Evolutionary conservation across 2,329 filamentous ascomycete species (phyloP).

Genomic region (Alternaria incomplexa): DNA sequence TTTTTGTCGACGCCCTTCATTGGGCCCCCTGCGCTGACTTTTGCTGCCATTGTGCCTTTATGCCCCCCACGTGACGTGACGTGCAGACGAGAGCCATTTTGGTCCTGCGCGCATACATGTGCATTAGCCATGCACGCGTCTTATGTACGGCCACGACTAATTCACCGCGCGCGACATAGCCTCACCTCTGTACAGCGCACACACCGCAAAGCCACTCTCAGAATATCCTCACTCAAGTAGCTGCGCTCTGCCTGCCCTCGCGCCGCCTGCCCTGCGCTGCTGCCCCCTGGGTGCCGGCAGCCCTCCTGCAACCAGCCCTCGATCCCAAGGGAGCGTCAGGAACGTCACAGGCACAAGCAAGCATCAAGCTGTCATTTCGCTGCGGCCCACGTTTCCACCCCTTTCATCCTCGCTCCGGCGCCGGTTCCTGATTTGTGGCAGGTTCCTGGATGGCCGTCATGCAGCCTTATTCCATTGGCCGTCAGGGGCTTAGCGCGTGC

Average conservation of each 20-base stretch:
- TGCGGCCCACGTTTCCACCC: constrained; percentile 21
- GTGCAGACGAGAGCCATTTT: constrained; percentile 20
- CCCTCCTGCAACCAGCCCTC: not conserved
- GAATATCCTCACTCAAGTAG: not conserved
- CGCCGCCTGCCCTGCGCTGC: constrained; percentile 2
- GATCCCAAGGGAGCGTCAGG: constrained; percentile 6
- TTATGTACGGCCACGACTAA: constrained; percentile 30
- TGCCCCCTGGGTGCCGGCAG: not conserved
- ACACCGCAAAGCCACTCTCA: constrained; percentile 12
- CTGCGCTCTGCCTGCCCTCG: not conserved
- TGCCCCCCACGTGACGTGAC: constrained; percentile 26
- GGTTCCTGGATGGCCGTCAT: constrained; percentile 39
- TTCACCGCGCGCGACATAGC: constrained; percentile 19
- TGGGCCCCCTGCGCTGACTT: constrained; percentile 18
- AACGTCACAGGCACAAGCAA: constrained; percentile 19
- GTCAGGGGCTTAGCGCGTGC: constrained; percentile 13
- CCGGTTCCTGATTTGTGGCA: constrained; percentile 32
- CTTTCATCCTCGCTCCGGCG: constrained; percentile 24
- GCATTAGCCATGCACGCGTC: constrained; percentile 32
- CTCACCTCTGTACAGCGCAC: constrained; percentile 4
- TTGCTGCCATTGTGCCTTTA: constrained; percentile 9
- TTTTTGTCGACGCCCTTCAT: constrained; percentile 23
- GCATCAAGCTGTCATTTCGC: constrained; percentile 27
- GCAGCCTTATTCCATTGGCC: constrained; percentile 41
- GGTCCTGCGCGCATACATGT: constrained; percentile 6